Base-by-base conservation (phyloP, 2,329 filamentous ascomycete genomes). In the Bimuria novae-zelandiae region DNA sequence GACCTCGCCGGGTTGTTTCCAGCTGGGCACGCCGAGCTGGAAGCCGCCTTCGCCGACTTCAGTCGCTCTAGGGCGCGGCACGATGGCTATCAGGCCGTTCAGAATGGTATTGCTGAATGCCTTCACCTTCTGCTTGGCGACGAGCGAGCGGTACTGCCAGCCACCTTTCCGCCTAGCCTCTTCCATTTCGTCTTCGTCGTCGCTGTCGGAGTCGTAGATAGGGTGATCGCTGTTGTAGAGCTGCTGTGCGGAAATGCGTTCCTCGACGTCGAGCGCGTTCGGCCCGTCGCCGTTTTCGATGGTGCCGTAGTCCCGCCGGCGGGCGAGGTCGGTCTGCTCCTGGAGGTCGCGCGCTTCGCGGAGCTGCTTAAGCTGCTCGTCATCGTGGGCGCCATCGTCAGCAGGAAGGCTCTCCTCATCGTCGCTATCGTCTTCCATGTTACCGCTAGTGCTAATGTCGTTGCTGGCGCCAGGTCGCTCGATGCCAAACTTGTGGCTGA, bases 191-290 rank as follows among this genome's bases (percentile, higher is more conserved):
- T 90, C 85, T 47, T 91, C 85, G 3, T 89, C 88, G 54, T 95
- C 90, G 45, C 92, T 88, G 42, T 92, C 89, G 0, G 92, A 96
- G 68, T 99, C 94, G 74, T 99, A 99, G 12, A 97, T 79, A 1
- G 89, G 89, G 64, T 89, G 95, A 60, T 92, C 89, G 21, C 23
- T 43, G 21, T 91, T 87, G 27, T 86, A 81, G 2, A 78, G 73
- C 7, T 82, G 80, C 49, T 86, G 76, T 17, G 82, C 85, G 2
- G 83, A 83, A 21, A 93, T 88, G 60, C 94, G 91, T 61, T 92
- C 92, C 76, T 97, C 93, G 23, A 92, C 80, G 69, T 97, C 93
- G 8, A 88, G 72, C 5, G 72, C 62, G 53, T 81, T 80, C 14
- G 70, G 69, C 12, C 69, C 67, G 33, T 75, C 61, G 11, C 52